Conservation (phyloP, 306 rosid genomes). For the Argentina anserina region DNA sequence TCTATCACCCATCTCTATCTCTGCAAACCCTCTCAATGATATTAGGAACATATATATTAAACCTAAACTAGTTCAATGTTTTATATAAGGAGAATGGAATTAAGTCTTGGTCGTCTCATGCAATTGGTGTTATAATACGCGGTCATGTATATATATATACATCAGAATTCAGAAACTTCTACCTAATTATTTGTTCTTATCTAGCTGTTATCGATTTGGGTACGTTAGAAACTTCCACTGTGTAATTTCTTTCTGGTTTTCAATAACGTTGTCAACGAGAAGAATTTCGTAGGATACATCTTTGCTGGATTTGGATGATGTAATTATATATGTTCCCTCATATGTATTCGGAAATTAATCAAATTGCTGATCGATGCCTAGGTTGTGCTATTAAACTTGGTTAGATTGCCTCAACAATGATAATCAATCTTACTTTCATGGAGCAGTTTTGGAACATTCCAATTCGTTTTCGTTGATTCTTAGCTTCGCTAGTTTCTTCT, state of each 20-base stretch:
- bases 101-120: conserved; percentile 3
- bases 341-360: neutral
- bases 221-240: neutral
- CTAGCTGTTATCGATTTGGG: neutral
- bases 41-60: neutral
- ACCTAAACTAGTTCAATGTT: neutral
- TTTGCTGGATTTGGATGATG: neutral
- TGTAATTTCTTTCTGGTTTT: neutral
- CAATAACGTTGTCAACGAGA: neutral
- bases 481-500: too few species aligned
- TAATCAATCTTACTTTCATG: neutral
- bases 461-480: neutral
- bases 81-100: neutral
- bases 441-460: neutral
- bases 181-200: neutral
- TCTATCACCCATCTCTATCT: neutral
- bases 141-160: neutral
- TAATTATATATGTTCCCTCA: neutral
- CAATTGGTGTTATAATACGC: conserved; percentile 8
- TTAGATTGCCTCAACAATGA: neutral
- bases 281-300: neutral
- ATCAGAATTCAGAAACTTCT: neutral
- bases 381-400: neutral
- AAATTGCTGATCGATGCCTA: neutral
- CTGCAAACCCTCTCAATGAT: neutral